Evolutionary conservation across 2,329 filamentous ascomycete species (phyloP), one percentile per base, ranked within the genome.

Genomic region (Trichoderma sp.): DNA sequence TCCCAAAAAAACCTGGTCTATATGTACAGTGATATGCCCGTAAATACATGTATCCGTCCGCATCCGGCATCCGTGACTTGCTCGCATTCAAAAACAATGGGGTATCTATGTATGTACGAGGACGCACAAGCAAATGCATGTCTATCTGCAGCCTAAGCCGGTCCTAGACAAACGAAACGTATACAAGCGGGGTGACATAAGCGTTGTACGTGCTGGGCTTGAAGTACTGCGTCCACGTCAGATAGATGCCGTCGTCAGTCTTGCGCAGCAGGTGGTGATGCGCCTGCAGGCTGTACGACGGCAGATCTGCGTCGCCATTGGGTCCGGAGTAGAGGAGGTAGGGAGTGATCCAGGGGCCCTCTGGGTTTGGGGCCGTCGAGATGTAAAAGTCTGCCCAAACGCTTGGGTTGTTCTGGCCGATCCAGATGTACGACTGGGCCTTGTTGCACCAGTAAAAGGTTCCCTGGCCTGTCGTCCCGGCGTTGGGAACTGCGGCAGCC

Each of bases 401-500:
- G 67, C 68, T 67, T 24, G 70, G n/a, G 31, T 8, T 64, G 11
- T 33, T 68, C 68, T 74, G 73, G n/a, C 73, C 73, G 47, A 74
- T 71, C 73, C 72, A 74, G 52, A 74, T 70, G 33, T 71, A 74
- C n/a, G 67, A 71, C 64, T 71, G 62, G 66, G 70, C 71, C 29
- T 37, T 63, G n/a, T 68, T 60, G 27, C 69, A 72, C 61, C 70
- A 74, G 70, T 73, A 74, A 68, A 71, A 74, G 19, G 72, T 74
- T 24, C 73, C 73, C 57, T 74, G 73, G 2, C 73, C 73, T 13
- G 72, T 70, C n/a, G 70, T 71, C 33, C 73, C 71, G n/a, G 70
- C 72, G 62, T 73, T 71, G 27, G 70, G 63, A 16, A 74, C 57
- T 16, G 68, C 64, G n/a, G 71, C 70, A 6, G 56, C 60, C 8